phyloP scores from a whole-genome alignment of 2,329 filamentous ascomycete genomes.

The Aspergillus oerlinghausenensis region DNA sequence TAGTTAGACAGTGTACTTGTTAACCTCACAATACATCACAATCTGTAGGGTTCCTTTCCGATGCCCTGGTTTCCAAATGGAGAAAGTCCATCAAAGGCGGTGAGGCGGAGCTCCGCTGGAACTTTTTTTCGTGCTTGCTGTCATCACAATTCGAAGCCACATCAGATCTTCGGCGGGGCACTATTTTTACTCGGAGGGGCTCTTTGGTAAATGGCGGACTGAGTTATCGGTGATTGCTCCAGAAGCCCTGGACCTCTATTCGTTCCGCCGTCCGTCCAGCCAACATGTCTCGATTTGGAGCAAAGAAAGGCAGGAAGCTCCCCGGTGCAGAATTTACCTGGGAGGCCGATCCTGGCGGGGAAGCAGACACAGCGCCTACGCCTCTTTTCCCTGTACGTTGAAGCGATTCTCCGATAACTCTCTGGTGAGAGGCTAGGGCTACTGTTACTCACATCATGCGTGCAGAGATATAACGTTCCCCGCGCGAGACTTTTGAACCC shows the following conservation, averaged over 20 bases:
- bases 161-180: background rate
- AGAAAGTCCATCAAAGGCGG: constrained; percentile 16
- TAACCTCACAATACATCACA: background rate
- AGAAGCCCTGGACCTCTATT: background rate
- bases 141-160: background rate
- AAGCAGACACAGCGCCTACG: constrained; percentile 41
- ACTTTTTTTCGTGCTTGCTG: constrained; percentile 18
- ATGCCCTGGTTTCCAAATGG: constrained; percentile 11
- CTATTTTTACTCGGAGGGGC: background rate
- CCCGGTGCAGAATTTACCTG: constrained; percentile 41
- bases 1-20: too few species aligned
- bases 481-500: constrained; percentile 27
- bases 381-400: constrained; percentile 45
- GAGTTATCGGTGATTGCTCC: background rate
- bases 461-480: constrained; percentile 37
- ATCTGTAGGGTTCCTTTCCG: constrained; percentile 1
- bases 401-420: background rate
- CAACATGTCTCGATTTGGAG: constrained; percentile 38
- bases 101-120: constrained; percentile 15
- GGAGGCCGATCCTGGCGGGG: constrained; percentile 36
- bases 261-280: background rate
- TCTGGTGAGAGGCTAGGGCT: background rate
- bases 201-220: background rate
- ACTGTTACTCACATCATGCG: background rate
- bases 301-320: constrained; percentile 34